Percentiles rank a stretch among this genome's conserved stretches.
phyloP scores from a whole-genome alignment of 495 filamentous ascomycete species.

The Penicillium ochrochloron region DNA sequence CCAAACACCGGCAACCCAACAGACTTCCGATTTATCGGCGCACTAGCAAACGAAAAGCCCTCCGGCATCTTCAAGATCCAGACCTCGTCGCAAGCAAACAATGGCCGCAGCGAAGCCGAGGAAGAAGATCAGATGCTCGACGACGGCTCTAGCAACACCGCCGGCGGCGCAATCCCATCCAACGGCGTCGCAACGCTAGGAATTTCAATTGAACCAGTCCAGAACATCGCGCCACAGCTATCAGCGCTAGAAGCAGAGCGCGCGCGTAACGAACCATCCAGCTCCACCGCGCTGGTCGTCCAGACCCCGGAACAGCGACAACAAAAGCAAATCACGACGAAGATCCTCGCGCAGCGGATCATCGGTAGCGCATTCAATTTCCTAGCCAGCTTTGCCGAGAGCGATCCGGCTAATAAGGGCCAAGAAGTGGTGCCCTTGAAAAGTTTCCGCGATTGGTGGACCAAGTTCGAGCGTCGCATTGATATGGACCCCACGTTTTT shows the following conservation, averaged over 20 bases:
- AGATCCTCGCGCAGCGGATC: constrained; percentile 85
- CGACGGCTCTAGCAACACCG: constrained; percentile 31
- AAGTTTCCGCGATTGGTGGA: constrained; percentile 96
- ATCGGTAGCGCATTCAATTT: constrained; percentile 99
- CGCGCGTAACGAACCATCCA: constrained; percentile 25
- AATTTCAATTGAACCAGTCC: constrained; percentile 77
- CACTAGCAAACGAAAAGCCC: constrained; percentile 84
- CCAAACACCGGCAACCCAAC: constrained; percentile 36
- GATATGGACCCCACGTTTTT: constrained; percentile 87
- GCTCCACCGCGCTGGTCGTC: constrained; percentile 36
- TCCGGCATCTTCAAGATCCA: constrained; percentile 82
- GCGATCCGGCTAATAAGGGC: constrained; percentile 49
- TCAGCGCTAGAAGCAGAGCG: constrained; percentile 56
- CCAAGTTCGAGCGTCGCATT: constrained; percentile 89
- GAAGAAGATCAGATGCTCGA: constrained; percentile 53
- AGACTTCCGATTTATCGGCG: constrained; percentile 82
- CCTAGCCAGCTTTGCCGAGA: constrained; percentile 79
- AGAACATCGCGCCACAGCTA: constrained; percentile 71
- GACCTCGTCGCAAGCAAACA: constrained; percentile 16
- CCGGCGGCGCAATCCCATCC: constrained; percentile 13
- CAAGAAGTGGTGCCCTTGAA: constrained; percentile 87
- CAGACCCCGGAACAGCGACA: constrained; percentile 32
- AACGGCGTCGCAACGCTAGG: constrained; percentile 67
- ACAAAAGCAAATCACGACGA: constrained; percentile 58
- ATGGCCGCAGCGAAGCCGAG: constrained; percentile 34